Percentiles rank a stretch among this genome's conserved stretches.
phyloP scores from a whole-genome alignment of 192 early-diverging fungal genomes.

The Podila clonocystis region DNA sequence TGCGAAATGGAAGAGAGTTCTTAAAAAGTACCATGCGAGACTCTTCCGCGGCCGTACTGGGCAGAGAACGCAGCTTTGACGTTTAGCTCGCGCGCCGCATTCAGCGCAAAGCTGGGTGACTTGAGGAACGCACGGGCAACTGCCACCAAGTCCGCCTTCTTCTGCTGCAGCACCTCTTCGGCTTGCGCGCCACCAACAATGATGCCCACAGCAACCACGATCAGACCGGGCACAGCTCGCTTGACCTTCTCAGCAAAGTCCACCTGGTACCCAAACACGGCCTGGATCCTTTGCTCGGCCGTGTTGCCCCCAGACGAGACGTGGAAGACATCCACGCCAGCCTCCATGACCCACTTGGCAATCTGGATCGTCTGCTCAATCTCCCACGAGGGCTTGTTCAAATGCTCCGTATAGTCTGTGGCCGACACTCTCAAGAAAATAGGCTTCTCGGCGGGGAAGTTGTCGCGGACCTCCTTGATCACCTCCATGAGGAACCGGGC shows the following conservation, averaged over 20 bases:
- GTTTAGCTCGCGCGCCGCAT: slow-evolving; percentile 70
- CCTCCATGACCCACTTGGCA: slow-evolving; percentile 58
- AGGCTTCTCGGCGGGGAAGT: slow-evolving; percentile 69
- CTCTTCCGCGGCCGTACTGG: slow-evolving; percentile 62
- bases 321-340: slow-evolving; percentile 89
- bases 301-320: slow-evolving; percentile 79
- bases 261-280: slow-evolving; percentile 70
- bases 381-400: slow-evolving; percentile 67
- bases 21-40: neutral
- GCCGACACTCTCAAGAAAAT: slow-evolving; percentile 85
- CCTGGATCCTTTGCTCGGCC: slow-evolving; percentile 56
- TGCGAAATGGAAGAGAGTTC: neutral
- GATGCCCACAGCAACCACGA: slow-evolving; percentile 72
- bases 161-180: slow-evolving; percentile 69
- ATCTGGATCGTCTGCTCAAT: slow-evolving; percentile 75
- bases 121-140: slow-evolving; percentile 77
- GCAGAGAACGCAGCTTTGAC: slow-evolving; percentile 67
- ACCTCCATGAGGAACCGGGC: slow-evolving; percentile 61
- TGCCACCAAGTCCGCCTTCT: slow-evolving; percentile 78
- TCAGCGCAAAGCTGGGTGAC: slow-evolving; percentile 70
- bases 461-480: slow-evolving; percentile 62
- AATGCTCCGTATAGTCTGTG: slow-evolving; percentile 70
- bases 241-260: slow-evolving; percentile 72
- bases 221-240: slow-evolving; percentile 59
- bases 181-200: slow-evolving; percentile 77